Evolutionary conservation across 2,329 filamentous ascomycete genomes (phyloP).

Genomic region (Cytospora piceicola): DNA sequence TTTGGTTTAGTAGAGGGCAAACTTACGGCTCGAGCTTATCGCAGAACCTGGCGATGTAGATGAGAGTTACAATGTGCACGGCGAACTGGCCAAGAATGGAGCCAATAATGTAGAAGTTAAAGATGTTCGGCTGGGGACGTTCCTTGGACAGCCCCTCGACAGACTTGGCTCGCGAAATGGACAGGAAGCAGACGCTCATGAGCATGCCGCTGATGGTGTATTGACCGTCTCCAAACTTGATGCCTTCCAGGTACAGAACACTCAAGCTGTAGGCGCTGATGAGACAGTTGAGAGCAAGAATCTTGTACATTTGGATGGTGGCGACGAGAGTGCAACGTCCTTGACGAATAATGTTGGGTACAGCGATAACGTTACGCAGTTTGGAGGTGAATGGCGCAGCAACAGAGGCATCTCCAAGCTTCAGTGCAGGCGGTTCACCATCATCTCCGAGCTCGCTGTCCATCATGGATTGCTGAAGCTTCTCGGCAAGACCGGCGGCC

Average conservation of each 20-base stretch:
- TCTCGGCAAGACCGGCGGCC: conserved; percentile 80
- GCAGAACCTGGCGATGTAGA: conserved; percentile 91
- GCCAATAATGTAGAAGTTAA: conserved; percentile 98
- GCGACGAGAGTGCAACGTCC: conserved; percentile 96
- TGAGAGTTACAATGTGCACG: conserved; percentile 89
- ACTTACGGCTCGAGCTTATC: conserved; percentile 83
- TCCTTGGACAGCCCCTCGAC: conserved; percentile 96
- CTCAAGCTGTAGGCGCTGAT: conserved; percentile 97
- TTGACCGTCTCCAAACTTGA: conserved; percentile 98
- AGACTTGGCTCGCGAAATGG: conserved; percentile 94
- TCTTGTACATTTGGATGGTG: conserved; percentile 99
- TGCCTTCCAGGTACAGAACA: conserved; percentile 94
- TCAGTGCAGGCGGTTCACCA: conserved; percentile 90
- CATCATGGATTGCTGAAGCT: conserved; percentile 85
- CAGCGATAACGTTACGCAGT: conserved; percentile 92
- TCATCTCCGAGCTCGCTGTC: conserved; percentile 82
- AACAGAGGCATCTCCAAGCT: conserved; percentile 95
- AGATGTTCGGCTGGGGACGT: conserved; percentile 96
- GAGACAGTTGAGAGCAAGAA: conserved; percentile 93
- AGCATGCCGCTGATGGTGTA: conserved; percentile 99
- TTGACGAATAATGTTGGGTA: conserved; percentile 98
- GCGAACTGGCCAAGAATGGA: conserved; percentile 97
- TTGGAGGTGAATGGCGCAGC: conserved; percentile 98
- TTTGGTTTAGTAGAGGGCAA: background rate
- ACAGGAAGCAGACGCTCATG: conserved; percentile 99